Base-by-base conservation (phyloP, 169 alveolate species). In the Eimeria brunetti region DNA sequence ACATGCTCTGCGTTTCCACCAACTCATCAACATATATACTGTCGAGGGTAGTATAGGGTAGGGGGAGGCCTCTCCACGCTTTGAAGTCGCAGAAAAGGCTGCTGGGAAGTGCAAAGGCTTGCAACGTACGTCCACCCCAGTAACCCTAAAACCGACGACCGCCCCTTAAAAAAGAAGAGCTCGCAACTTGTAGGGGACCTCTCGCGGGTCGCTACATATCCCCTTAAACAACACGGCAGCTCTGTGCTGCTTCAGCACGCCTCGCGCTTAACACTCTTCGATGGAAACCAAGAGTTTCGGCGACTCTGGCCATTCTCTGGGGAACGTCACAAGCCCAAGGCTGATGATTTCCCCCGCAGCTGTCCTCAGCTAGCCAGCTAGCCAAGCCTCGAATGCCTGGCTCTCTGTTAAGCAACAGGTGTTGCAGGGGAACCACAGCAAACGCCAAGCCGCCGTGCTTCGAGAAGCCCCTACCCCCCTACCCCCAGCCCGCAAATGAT, bases 111-210 rank as follows among this genome's bases (percentile, higher is more conserved):
- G 86, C 20, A 41, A 41, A n/a, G 86, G 64, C 38, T 7, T 76
- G 86, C n/a, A 49, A 36, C 41, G 60, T n/a, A 76, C 41, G 60
- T 14, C 41, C 36, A 46, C 60, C 64, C 60, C 64, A 76, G 44
- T 76, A 41, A 33, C 86, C 86, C 41, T 24, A 44, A 7, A 6
- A 49, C 60, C 86, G 41, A 36, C 38, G 22, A 69, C 51, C 80
- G 80, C 80, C 36, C 80, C 80, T 69, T 69, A 69, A 69, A 69
- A 69, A 69, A 69, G 80, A 69, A 69, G 80, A 69, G 80, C 80
- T 69, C 51, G 80, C 51, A 36, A 24, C 80, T 33, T 69, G 80
- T 69, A 30, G 24, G 80, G 51, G 80, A n/a, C 80, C 80, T 14
- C n/a, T 69, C 51, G 60, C 64, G 49, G 62, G 86, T 41, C 64